Base-by-base conservation (phyloP, 1,284 basidiomycete species). In the Ustilago xerochloae region DNA sequence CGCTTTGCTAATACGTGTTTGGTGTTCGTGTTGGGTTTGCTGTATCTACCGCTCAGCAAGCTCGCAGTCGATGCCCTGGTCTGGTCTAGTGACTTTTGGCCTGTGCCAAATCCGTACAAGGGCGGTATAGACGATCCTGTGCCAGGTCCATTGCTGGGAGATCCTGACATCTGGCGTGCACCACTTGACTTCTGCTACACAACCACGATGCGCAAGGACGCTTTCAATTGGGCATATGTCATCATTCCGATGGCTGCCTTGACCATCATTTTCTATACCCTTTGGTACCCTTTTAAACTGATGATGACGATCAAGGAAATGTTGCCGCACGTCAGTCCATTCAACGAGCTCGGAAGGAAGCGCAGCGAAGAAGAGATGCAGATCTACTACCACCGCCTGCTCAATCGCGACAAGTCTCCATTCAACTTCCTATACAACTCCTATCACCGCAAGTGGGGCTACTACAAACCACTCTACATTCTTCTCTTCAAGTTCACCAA, bases 181-280 rank as follows among this genome's bases (percentile, higher is more conserved):
- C 88, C 91, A 2, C 81, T 91, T 57, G 90, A 92, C 83, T 92
- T 93, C 78, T 93, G 92, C 84, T 93, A 89, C 86, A 83, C 76
- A 9, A 84, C 84, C 10, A 84, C 90, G 2, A 90, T 91, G 90
- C 87, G 88, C 63, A 87, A 87, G 47, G 89, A 91, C 70, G 87
- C 90, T 78, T 86, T 92, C 77, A 93, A 93, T 80, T 91, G 87
- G 74, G 91, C 91, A 0, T 90, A 89, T 13, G 76, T 89, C 4
- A 84, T 92, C 29, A 83, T 93, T 4, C 87, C 90, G 15, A 77
- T 91, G 16, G 88, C 91, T 0, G 74, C 87, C 0, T 55, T 90
- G 7, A 88, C 88, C 12, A 86, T 92, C 47, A 54, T 86, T 26
- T 83, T 87, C 61, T 90, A 92, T 62, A 91, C 90, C 0, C 74